Percentiles rank a stretch among this genome's conserved stretches.
Evolutionary conservation across 768 basidiomycete genomes (phyloP).

Genomic region (Tulasnella sp.): DNA sequence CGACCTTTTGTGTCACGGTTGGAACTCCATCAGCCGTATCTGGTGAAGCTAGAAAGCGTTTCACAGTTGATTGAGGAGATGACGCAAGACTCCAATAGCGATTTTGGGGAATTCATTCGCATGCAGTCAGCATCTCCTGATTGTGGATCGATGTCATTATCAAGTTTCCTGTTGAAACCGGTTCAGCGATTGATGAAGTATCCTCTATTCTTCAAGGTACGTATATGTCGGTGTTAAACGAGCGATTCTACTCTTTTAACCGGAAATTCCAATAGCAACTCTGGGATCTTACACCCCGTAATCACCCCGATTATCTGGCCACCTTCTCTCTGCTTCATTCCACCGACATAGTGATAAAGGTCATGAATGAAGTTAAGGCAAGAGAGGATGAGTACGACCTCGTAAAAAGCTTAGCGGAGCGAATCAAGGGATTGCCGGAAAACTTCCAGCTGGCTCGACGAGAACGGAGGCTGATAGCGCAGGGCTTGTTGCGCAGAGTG

Average conservation of each 20-base stretch:
- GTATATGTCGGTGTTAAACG: constrained; percentile 21
- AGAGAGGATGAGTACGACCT: constrained; percentile 79
- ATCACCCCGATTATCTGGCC: constrained; percentile 56
- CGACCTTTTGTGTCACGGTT: constrained; percentile 48
- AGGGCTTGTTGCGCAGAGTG: constrained; percentile 45
- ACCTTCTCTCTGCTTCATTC: constrained; percentile 52
- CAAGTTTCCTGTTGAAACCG: constrained; percentile 61
- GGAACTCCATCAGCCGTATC: constrained; percentile 79
- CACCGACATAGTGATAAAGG: constrained; percentile 56
- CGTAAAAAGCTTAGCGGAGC: constrained; percentile 44
- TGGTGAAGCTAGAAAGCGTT: constrained; percentile 55
- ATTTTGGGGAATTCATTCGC: constrained; percentile 76
- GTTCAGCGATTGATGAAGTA: constrained; percentile 59
- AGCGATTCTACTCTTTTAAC: constrained; percentile 1
- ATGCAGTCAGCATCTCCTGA: constrained; percentile 38
- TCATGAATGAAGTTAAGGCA: constrained; percentile 72
- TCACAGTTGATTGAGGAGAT: constrained; percentile 40
- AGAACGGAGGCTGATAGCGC: constrained; percentile 60
- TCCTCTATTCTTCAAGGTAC: constrained; percentile 58
- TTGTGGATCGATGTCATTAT: constrained; percentile 50
- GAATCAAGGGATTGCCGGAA: constrained; percentile 47
- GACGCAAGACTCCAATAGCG: constrained; percentile 37
- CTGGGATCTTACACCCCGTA: constrained; percentile 50
- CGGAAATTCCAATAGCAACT: constrained; percentile 40
- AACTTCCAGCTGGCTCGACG: constrained; percentile 46